Percentiles rank a stretch among this genome's conserved stretches.
Evolutionary conservation across 1,284 basidiomycete species (phyloP).

Genomic region (Moesziomyces antarcticus): DNA sequence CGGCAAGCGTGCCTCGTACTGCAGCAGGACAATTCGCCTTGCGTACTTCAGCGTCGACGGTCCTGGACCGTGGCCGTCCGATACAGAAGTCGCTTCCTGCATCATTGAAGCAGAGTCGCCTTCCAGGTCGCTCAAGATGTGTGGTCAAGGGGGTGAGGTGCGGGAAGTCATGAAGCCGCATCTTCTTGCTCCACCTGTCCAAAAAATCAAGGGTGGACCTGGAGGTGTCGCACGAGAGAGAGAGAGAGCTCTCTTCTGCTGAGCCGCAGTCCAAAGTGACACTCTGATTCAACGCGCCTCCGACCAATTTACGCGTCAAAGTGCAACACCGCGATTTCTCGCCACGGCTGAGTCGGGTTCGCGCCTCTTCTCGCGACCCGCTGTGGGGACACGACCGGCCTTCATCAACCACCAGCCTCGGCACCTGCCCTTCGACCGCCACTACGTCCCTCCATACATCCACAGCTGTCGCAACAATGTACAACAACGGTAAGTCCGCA

Average conservation of each 20-base stretch:
- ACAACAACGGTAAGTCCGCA: slow-evolving; percentile 48
- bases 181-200: no score
- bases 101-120: no score
- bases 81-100: no score
- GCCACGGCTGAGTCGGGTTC: slow-evolving; percentile 22
- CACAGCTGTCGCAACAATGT: slow-evolving; percentile 19
- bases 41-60: slow-evolving; percentile 29
- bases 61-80: slow-evolving; percentile 10
- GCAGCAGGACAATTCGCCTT: slow-evolving; percentile 26
- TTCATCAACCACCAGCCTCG: not conserved
- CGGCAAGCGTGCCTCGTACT: slow-evolving; percentile 44
- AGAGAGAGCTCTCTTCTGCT: no score
- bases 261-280: slow-evolving; percentile 18
- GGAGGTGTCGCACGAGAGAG: no score
- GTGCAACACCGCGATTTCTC: slow-evolving; percentile 33
- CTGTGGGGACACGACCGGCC: slow-evolving; percentile 5
- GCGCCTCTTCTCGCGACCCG: not conserved
- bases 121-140: no score
- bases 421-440: slow-evolving; percentile 2
- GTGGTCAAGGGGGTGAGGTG: no score
- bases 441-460: not conserved
- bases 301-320: slow-evolving; percentile 22
- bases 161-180: no score
- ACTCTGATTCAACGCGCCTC: slow-evolving; percentile 7
- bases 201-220: no score